These are phyloP conservation scores for Neopestalotiopsis sp. DNA, from an alignment of 2,329 filamentous ascomycete species.

Conservation along the genomic window DNA sequence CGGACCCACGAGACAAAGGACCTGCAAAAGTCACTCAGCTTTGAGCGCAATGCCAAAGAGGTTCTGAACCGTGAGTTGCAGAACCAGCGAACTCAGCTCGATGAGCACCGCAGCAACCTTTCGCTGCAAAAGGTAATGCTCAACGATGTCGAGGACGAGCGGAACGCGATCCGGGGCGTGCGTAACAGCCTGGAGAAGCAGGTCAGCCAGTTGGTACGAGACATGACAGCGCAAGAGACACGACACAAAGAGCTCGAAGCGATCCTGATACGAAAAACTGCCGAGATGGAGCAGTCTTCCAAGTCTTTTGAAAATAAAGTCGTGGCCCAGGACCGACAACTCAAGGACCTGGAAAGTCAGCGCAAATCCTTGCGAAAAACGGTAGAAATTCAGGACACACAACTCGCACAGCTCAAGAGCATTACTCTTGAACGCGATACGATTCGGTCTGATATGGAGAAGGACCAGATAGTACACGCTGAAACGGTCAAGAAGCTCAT, in stretches of 20 bases:
- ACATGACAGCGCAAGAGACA: conserved; percentile 29
- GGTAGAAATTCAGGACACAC: conserved; percentile 26
- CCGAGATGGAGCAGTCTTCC: conserved; percentile 29
- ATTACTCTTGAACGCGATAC: conserved; percentile 31
- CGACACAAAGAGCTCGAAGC: conserved; percentile 32
- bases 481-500: conserved; percentile 27
- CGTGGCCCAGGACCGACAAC: conserved; percentile 31
- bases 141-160: conserved; percentile 39
- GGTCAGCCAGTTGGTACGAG: conserved; percentile 30
- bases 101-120: conserved; percentile 42
- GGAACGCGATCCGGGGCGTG: conserved; percentile 36
- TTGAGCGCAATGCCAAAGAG: conserved; percentile 39
- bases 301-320: conserved; percentile 32
- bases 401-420: conserved; percentile 26
- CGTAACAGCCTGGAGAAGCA: conserved; percentile 33
- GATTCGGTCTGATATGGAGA: conserved; percentile 24
- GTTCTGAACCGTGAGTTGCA: conserved; percentile 39
- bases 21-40: conserved; percentile 32
- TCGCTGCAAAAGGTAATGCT: conserved; percentile 37
- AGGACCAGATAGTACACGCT: conserved; percentile 28
- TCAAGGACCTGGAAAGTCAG: conserved; percentile 31
- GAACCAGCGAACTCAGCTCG: conserved; percentile 40
- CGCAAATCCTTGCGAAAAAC: conserved; percentile 28
- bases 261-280: conserved; percentile 31
- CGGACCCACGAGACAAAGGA: conserved; percentile 36